phyloP scores from a whole-genome alignment of 192 early-diverging fungal species.

The Coemansia sp. region DNA sequence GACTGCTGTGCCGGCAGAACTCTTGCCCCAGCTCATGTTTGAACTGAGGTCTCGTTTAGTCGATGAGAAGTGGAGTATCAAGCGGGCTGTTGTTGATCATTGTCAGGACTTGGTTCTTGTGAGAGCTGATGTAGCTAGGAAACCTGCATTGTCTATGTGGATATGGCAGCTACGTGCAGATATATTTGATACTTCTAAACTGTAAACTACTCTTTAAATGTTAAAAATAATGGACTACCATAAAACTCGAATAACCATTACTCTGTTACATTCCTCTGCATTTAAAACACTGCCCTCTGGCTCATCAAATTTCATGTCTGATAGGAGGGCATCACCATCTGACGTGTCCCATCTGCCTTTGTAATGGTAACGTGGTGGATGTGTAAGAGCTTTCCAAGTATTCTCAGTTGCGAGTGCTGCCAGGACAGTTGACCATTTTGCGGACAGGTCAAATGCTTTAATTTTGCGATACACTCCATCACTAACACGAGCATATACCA shows the following conservation, averaged over 20 bases:
- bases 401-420: not conserved
- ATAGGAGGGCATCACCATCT: not conserved
- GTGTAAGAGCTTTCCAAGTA: no score
- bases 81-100: not conserved
- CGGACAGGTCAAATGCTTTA: not conserved
- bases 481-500: not conserved
- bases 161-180: slow-evolving; percentile 27
- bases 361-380: no score
- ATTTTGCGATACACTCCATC: not conserved
- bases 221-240: not conserved
- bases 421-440: not conserved
- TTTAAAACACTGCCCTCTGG: not conserved
- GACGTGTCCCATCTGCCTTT: no score
- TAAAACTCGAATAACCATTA: not conserved
- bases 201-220: not conserved
- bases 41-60: slow-evolving; percentile 3
- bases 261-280: not conserved
- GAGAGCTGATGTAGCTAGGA: slow-evolving; percentile 23
- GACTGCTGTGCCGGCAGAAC: slow-evolving; percentile 16
- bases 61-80: not conserved
- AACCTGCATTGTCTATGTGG: slow-evolving; percentile 35
- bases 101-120: slow-evolving; percentile 20
- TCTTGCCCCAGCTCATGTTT: slow-evolving; percentile 28
- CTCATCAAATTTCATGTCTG: not conserved
- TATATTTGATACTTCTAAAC: slow-evolving; percentile 1